Evolutionary conservation across 2,329 filamentous ascomycete species (phyloP), one percentile per base, ranked within the genome.

Genomic region (Penicillium nordicum): DNA sequence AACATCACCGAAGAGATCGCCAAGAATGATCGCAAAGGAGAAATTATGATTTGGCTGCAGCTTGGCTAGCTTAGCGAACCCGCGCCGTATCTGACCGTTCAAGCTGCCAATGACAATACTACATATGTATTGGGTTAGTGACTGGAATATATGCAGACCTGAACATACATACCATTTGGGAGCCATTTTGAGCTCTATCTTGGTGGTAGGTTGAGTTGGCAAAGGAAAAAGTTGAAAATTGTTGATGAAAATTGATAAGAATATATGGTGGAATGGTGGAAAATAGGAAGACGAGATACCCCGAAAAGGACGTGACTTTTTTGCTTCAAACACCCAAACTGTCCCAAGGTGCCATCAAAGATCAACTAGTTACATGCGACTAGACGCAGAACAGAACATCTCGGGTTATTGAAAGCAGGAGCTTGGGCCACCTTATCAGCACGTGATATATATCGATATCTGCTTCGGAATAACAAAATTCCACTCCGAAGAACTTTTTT

Each of bases 11-110:
- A 97, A 97, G 7, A 97, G 80, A 69, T 97, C 88, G 53, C 94
- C 94, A 10, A 86, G 84, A 32, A 96, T 78, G 53, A 99, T 85
- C 16, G 90, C 92, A 66, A 97, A 88, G 14, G 89, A 82, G 72
- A 99, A 97, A 68, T 82, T 83, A 70, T 97, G 94, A 76, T 97
- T 97, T 36, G 85, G 79, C 66, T 97, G 92, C 2, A 97, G 80
- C 10, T 85, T 83, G 9, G 86, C 80, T 21, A 97, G 79, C 75
- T 97, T 99, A 58, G 84, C 81, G 72, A 99, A 90, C 10, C 89
- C 86, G 12, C 86, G 74, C 60, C 84, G 80, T 50, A 97, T 82
- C 69, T 89, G 85, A 67, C 93, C 93, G 70, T 92, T 88, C 62
- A 96, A 81, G 70, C 86, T 86, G 55, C 94, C 94, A 59, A 96